Conservation (phyloP, 169 alveolate species). For the Plasmodium adleri region DNA sequence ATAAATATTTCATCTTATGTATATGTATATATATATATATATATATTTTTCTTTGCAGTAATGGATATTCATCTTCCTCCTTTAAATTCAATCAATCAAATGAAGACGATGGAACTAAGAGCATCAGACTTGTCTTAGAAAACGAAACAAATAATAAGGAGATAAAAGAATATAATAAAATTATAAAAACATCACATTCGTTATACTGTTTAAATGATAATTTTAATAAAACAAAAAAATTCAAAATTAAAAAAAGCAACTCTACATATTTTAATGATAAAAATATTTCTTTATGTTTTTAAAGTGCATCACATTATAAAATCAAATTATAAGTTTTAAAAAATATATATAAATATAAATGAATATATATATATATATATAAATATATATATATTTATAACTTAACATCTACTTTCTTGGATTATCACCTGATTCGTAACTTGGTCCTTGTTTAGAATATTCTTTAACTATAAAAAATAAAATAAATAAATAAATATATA, state of each 20-base stretch:
- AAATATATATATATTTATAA: no score
- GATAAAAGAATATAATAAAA: not conserved
- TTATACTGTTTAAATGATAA: not conserved
- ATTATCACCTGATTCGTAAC: not conserved
- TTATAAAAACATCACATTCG: not conserved
- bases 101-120: no score
- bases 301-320: not conserved
- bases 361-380: no score
- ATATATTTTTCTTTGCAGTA: not conserved
- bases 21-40: not conserved
- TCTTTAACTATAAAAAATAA: constrained; percentile 52
- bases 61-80: no score
- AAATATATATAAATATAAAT: not conserved
- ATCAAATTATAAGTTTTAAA: no score
- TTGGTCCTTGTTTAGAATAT: constrained; percentile 2
- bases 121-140: no score
- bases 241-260: constrained; percentile 19
- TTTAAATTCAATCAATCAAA: no score
- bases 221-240: not conserved
- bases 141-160: no score
- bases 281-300: constrained; percentile 14
- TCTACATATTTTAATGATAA: constrained; percentile 50
- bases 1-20: no score
- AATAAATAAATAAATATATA: not conserved
- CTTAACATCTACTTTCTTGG: no score